Evolutionary conservation across 495 filamentous ascomycete species (phyloP).

Genomic region (Clohesyomyces aquaticus): DNA sequence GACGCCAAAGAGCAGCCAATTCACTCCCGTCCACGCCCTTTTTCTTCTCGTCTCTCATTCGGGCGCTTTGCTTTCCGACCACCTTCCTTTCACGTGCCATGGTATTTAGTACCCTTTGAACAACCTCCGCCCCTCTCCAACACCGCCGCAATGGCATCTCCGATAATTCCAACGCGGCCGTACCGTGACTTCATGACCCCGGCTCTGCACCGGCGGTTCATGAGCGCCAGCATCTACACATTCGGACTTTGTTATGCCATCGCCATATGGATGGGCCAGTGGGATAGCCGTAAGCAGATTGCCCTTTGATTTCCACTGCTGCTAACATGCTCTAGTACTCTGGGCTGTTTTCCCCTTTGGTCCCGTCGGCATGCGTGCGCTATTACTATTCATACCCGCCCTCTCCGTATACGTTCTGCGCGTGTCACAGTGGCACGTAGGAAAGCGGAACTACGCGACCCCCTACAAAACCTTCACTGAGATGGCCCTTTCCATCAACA

Average conservation of each 20-base stretch:
- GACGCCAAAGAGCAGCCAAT: not conserved
- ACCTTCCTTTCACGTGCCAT: conserved; percentile 10
- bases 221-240: conserved; percentile 67
- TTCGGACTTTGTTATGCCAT: conserved; percentile 74
- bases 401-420: conserved; percentile 79
- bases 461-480: conserved; percentile 64
- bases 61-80: not conserved
- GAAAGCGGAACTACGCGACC: conserved; percentile 69
- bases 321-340: conserved; percentile 57
- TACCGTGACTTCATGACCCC: conserved; percentile 94
- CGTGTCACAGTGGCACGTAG: conserved; percentile 81
- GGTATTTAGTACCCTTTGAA: conserved; percentile 7
- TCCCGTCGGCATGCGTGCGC: conserved; percentile 70
- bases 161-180: conserved; percentile 49
- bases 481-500: conserved; percentile 50
- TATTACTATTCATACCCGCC: conserved; percentile 67
- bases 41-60: conserved; percentile 1
- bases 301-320: not conserved
- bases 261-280: conserved; percentile 69
- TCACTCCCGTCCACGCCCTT: not conserved
- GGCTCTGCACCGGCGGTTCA: conserved; percentile 83
- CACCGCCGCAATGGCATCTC: conserved; percentile 16
- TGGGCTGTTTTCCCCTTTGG: conserved; percentile 89
- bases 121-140: not conserved
- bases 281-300: conserved; percentile 51